Conservation (phyloP, 192 early-diverging fungal genomes). For the Mortierella antarctica region DNA sequence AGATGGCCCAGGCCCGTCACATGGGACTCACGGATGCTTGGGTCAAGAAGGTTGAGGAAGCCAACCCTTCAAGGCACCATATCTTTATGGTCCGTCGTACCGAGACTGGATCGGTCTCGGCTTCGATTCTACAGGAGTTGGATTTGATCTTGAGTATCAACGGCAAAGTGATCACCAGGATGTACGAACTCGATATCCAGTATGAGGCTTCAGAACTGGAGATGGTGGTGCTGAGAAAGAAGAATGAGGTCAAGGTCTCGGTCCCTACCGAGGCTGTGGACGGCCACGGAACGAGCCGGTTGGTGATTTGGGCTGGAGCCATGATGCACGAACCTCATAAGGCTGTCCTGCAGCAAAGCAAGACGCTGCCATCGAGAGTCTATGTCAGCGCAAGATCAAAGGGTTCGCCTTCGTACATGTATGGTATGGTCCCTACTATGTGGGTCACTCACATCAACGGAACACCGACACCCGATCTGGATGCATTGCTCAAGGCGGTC, state of each 20-base stretch:
- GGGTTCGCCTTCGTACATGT: slow-evolving; percentile 74
- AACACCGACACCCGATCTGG: slow-evolving; percentile 64
- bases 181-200: slow-evolving; percentile 73
- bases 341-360: slow-evolving; percentile 74
- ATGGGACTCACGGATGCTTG: slow-evolving; percentile 70
- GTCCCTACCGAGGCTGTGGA: slow-evolving; percentile 75
- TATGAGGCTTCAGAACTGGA: slow-evolving; percentile 65
- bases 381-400: slow-evolving; percentile 64
- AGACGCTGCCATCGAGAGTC: slow-evolving; percentile 72
- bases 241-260: slow-evolving; percentile 74
- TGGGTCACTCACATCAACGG: slow-evolving; percentile 82
- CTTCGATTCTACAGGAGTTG: slow-evolving; percentile 67
- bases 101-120: slow-evolving; percentile 68
- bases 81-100: slow-evolving; percentile 70
- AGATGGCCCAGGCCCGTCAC: slow-evolving; percentile 67
- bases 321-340: slow-evolving; percentile 80
- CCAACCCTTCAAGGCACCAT: slow-evolving; percentile 62
- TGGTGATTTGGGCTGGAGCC: slow-evolving; percentile 90
- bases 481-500: slow-evolving; percentile 71
- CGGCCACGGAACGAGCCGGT: slow-evolving; percentile 69
- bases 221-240: slow-evolving; percentile 76
- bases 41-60: slow-evolving; percentile 67
- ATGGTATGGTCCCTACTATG: slow-evolving; percentile 72
- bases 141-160: slow-evolving; percentile 79
- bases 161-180: slow-evolving; percentile 68